A percentile compares a stretch with the other conserved stretches of the same genome.
Conservation (phyloP, 306 rosid species). For the Phaseolus lunatus region DNA sequence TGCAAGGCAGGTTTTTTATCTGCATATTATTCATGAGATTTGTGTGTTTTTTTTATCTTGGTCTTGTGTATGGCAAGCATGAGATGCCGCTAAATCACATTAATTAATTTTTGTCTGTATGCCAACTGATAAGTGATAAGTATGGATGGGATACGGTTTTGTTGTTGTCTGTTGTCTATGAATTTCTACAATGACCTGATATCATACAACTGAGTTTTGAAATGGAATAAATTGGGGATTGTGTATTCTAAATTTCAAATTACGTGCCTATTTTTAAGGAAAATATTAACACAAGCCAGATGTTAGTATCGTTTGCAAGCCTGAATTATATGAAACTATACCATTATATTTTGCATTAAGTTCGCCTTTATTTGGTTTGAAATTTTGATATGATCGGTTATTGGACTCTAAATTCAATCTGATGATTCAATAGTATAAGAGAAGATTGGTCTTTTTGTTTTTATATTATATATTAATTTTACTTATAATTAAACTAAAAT, state of each 20-base stretch:
- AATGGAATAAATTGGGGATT: neutral
- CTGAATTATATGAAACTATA: too few relatives aligned
- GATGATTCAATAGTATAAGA: too few relatives aligned
- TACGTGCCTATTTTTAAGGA: neutral
- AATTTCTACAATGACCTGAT: neutral
- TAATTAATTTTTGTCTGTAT: slow-evolving; percentile 21
- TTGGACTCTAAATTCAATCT: too few relatives aligned
- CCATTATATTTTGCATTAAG: too few relatives aligned
- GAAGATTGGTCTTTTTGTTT: too few relatives aligned
- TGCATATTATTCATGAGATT: slow-evolving; percentile 10
- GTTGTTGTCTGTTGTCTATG: neutral
- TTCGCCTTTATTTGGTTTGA: too few relatives aligned
- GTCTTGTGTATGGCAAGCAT: slow-evolving; percentile 13
- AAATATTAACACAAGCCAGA: neutral
- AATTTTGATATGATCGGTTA: too few relatives aligned
- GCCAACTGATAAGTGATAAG: neutral
- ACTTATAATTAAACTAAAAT: too few relatives aligned
- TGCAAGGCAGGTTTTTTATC: slow-evolving; percentile 40
- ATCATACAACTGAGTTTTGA: neutral
- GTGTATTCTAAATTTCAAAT: too few relatives aligned
- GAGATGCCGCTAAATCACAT: slow-evolving; percentile 27
- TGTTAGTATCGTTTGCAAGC: too few relatives aligned
- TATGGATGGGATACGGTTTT: neutral
- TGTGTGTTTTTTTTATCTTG: neutral
- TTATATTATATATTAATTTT: too few relatives aligned